Evolutionary conservation across 2,329 filamentous ascomycete genomes (phyloP).

Genomic region (Monosporascus sp.): DNA sequence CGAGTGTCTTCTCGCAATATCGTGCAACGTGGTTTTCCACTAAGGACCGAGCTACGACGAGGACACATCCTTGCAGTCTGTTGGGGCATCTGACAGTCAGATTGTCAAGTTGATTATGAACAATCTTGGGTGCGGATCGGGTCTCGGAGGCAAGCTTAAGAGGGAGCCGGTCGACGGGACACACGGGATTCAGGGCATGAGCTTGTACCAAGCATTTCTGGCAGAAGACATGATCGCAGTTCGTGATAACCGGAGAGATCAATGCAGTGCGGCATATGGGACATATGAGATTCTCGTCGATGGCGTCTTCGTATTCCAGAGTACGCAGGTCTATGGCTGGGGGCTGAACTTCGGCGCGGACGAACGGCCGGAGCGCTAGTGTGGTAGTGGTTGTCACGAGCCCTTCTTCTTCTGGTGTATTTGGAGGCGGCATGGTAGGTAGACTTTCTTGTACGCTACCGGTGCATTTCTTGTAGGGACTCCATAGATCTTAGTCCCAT

Average conservation of each 20-base stretch:
- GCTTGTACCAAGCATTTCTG: constrained; percentile 48
- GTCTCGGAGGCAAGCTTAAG: constrained; percentile 29
- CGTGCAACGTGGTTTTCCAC: constrained; percentile 52
- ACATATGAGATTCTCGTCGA: constrained; percentile 45
- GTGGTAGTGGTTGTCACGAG: constrained; percentile 16
- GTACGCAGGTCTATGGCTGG: constrained; percentile 37
- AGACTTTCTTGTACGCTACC: background rate
- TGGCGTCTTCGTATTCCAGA: constrained; percentile 37
- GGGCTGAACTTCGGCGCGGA: constrained; percentile 10
- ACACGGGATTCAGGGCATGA: constrained; percentile 38
- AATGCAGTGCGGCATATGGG: constrained; percentile 58
- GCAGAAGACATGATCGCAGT: constrained; percentile 63
- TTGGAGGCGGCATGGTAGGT: constrained; percentile 29
- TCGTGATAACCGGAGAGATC: constrained; percentile 55
- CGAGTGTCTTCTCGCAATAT: constrained; percentile 52
- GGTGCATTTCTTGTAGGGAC: background rate
- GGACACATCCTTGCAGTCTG: constrained; percentile 42
- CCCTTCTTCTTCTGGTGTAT: constrained; percentile 31
- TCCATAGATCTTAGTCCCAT: background rate
- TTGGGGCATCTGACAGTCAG: constrained; percentile 57
- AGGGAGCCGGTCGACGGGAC: constrained; percentile 53
- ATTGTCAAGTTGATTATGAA: constrained; percentile 57
- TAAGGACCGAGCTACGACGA: constrained; percentile 46
- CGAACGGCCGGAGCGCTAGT: constrained; percentile 20
- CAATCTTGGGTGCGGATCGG: constrained; percentile 37